phyloP scores from a whole-genome alignment of 1,284 basidiomycete species.

The Cryptococcus jaspeensis region DNA sequence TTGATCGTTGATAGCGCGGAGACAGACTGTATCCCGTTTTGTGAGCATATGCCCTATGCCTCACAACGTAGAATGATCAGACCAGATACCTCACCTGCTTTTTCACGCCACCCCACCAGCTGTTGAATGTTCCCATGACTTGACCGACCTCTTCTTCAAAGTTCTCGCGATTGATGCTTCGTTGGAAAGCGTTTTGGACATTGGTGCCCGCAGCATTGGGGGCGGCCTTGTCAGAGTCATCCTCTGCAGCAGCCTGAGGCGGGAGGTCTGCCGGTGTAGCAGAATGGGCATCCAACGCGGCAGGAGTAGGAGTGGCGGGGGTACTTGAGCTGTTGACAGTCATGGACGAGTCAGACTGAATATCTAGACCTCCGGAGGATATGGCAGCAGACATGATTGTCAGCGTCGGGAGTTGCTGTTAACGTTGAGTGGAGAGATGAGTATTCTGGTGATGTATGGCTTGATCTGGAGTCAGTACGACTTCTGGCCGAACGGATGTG shows the following conservation, averaged over 20 bases:
- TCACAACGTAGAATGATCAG: background rate
- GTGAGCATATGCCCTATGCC: background rate
- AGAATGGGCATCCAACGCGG: no score
- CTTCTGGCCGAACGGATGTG: no score
- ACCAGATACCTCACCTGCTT: slow-evolving; percentile 66
- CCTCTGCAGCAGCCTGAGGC: no score
- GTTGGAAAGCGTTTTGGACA: slow-evolving; percentile 53
- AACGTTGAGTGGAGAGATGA: no score
- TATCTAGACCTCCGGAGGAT: no score
- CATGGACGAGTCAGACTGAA: background rate
- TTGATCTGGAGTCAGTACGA: no score
- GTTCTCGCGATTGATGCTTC: slow-evolving; percentile 50
- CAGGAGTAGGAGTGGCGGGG: background rate
- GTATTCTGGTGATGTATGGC: no score
- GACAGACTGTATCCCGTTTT: slow-evolving; percentile 62
- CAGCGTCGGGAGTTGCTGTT: no score
- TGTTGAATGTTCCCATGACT: slow-evolving; percentile 73
- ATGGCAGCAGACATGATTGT: no score
- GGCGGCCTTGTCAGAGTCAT: no score
- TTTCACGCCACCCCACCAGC: slow-evolving; percentile 77
- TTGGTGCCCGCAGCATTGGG: no score
- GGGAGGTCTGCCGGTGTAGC: no score
- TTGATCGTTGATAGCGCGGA: slow-evolving; percentile 67
- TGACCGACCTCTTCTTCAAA: slow-evolving; percentile 83
- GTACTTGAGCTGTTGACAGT: background rate